Evolutionary conservation across 2,329 filamentous ascomycete genomes (phyloP).

Genomic region (Pseudodiploospora longispora): DNA sequence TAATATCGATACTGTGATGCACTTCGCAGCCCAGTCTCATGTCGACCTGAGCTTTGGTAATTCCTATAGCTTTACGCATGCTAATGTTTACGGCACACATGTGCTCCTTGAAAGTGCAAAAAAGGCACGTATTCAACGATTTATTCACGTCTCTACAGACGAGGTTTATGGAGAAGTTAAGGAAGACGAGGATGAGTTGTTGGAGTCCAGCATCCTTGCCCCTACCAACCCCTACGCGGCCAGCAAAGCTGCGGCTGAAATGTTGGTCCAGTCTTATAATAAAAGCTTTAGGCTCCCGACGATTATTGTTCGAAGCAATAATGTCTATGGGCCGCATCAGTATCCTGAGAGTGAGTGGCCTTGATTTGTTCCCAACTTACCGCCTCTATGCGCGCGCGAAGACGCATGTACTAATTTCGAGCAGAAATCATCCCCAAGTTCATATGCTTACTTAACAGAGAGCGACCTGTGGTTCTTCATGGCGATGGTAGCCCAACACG

Average conservation of each 20-base stretch:
- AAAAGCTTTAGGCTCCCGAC: slow-evolving; percentile 75
- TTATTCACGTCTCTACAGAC: slow-evolving; percentile 78
- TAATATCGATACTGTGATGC: slow-evolving; percentile 71
- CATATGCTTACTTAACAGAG: slow-evolving; percentile 59
- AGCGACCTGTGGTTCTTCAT: slow-evolving; percentile 62
- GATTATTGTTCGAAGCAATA: slow-evolving; percentile 76
- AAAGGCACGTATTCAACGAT: slow-evolving; percentile 60
- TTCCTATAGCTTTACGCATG: slow-evolving; percentile 72
- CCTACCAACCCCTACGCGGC: slow-evolving; percentile 79
- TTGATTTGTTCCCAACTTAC: not conserved
- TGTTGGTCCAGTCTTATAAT: slow-evolving; percentile 80
- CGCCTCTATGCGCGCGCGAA: slow-evolving; percentile 2
- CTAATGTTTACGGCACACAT: slow-evolving; percentile 79
- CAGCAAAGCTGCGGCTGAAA: slow-evolving; percentile 74
- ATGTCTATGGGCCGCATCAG: slow-evolving; percentile 79
- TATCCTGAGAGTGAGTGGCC: slow-evolving; percentile 65
- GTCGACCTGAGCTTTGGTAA: slow-evolving; percentile 78
- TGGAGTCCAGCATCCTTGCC: slow-evolving; percentile 65
- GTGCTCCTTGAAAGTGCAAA: slow-evolving; percentile 70
- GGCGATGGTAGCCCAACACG: slow-evolving; percentile 68
- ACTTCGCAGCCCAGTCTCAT: slow-evolving; percentile 80
- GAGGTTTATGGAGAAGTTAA: slow-evolving; percentile 79
- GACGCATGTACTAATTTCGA: not conserved
- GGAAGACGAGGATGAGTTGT: slow-evolving; percentile 60
- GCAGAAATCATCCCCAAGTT: slow-evolving; percentile 80